Conservation (phyloP, 768 basidiomycete species). For the Leccinellum luteum region DNA sequence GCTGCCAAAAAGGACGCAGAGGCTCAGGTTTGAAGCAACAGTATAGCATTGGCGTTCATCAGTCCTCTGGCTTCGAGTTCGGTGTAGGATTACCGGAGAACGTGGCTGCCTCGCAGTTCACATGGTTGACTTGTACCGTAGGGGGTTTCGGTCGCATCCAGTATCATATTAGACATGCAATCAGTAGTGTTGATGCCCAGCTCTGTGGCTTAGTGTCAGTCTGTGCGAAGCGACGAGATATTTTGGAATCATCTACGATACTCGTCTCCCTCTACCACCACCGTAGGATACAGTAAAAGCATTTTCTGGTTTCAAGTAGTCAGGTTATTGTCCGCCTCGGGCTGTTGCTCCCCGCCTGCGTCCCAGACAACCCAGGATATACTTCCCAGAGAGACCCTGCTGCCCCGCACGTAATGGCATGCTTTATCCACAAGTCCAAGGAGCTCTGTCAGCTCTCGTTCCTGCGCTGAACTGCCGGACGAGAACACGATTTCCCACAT, state of each 20-base stretch:
- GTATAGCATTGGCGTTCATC: neutral
- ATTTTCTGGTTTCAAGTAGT: neutral
- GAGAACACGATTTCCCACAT: slow-evolving; percentile 15
- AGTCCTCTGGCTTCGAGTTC: neutral
- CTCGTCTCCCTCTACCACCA: too few relatives aligned
- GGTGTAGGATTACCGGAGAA: slow-evolving; percentile 17
- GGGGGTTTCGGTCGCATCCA: neutral
- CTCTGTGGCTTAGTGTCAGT: neutral
- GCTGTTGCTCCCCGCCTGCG: slow-evolving; percentile 1
- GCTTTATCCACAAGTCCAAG: slow-evolving; percentile 2
- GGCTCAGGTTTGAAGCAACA: slow-evolving; percentile 15
- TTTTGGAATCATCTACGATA: too few relatives aligned
- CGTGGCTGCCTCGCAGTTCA: neutral
- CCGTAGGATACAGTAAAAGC: too few relatives aligned
- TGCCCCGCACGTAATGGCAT: neutral
- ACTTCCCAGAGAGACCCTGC: slow-evolving; percentile 5
- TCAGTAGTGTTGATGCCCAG: neutral
- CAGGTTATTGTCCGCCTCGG: neutral
- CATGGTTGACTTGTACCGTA: slow-evolving; percentile 14
- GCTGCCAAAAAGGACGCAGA: slow-evolving; percentile 70
- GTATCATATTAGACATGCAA: slow-evolving; percentile 9
- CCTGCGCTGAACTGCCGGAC: slow-evolving; percentile 12
- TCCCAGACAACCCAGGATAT: slow-evolving; percentile 26
- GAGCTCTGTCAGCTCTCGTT: slow-evolving; percentile 15
- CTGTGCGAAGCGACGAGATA: too few relatives aligned